Evolutionary conservation across 257 asterid species (phyloP).

Genomic region (Solanum pennellii): DNA sequence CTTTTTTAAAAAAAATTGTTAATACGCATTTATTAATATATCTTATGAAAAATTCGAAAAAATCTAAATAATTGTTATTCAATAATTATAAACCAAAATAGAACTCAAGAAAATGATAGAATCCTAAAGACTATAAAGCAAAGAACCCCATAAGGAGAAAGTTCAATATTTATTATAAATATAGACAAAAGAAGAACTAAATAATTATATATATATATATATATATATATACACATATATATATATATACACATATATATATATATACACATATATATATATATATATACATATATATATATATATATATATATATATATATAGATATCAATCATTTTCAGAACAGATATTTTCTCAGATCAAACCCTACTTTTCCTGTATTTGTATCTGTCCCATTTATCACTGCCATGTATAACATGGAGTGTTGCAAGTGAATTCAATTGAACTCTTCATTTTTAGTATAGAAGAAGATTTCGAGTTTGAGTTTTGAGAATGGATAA

Average conservation of each 20-base stretch:
- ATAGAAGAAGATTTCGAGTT: neutral
- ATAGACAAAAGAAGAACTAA: neutral
- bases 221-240: too few species aligned
- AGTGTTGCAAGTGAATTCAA: neutral
- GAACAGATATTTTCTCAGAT: conserved; percentile 12
- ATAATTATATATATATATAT: neutral
- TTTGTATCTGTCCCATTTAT: neutral
- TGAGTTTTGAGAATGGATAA: neutral
- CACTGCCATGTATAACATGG: conserved; percentile 4
- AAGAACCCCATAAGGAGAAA: neutral
- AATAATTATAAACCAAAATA: neutral
- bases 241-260: too few species aligned
- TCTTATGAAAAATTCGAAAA: too few species aligned
- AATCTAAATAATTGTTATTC: neutral
- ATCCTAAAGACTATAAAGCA: neutral
- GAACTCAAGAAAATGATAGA: neutral
- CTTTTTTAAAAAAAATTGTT: fast-evolving
- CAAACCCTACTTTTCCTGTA: conserved; percentile 12
- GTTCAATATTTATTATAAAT: conserved; percentile 9
- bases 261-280: too few species aligned
- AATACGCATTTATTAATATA: too few species aligned
- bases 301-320: neutral
- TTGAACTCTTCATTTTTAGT: neutral
- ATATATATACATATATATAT: too few species aligned
- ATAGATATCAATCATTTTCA: conserved; percentile 35